These are phyloP conservation scores for Phaffomyces thermotolerans DNA, from an alignment of 805 yeast genomes.

Conservation along the genomic window DNA sequence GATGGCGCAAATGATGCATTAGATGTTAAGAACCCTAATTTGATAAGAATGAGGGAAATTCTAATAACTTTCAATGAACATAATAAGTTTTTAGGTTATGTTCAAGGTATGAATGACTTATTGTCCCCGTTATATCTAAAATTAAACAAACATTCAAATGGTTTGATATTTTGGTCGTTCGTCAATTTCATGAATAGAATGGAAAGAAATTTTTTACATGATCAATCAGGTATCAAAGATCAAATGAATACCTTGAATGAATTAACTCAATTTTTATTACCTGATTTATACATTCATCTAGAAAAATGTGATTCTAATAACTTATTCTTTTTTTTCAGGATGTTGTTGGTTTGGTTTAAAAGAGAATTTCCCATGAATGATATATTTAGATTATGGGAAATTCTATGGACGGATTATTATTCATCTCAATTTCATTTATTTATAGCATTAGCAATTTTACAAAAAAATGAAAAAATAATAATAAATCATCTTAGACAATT, in stretches of 20 bases:
- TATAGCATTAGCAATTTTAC: conserved; percentile 81
- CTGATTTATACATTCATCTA: conserved; percentile 73
- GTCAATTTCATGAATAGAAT: conserved; percentile 82
- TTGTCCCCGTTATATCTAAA: conserved; percentile 75
- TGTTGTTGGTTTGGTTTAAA: conserved; percentile 93
- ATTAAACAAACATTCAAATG: conserved; percentile 53
- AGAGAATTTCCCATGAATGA: conserved; percentile 81
- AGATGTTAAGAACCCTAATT: conserved; percentile 67
- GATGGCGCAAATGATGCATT: conserved; percentile 44
- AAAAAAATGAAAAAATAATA: conserved; percentile 75
- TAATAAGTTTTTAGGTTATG: conserved; percentile 82
- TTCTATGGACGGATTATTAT: conserved; percentile 80
- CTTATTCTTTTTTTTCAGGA: conserved; percentile 87
- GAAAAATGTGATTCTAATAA: conserved; percentile 85
- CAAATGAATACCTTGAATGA: conserved; percentile 83
- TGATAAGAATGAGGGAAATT: conserved; percentile 65
- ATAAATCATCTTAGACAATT: conserved; percentile 66
- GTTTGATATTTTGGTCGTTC: conserved; percentile 81
- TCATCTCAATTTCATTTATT: conserved; percentile 85
- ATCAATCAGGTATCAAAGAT: conserved; percentile 86
- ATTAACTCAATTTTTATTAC: conserved; percentile 84
- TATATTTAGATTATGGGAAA: conserved; percentile 83
- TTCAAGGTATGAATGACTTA: conserved; percentile 96
- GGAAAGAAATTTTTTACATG: conserved; percentile 90
- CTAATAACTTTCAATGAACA: conserved; percentile 80